Base-by-base conservation (phyloP, 345 rosid genomes). In the Citrus glauca region DNA sequence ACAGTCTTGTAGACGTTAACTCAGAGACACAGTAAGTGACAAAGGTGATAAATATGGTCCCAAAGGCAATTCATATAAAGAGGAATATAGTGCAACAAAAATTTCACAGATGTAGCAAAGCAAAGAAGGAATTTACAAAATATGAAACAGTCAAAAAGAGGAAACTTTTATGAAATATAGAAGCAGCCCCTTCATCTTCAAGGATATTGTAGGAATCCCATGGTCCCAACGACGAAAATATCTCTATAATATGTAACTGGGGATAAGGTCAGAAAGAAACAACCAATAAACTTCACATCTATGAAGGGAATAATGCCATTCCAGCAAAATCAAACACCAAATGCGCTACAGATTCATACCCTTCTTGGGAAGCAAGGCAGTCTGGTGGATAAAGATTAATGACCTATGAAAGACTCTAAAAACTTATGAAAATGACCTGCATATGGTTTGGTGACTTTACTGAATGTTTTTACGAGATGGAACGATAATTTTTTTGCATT, bases 211-310 rank as follows among this genome's bases (percentile, higher is more conserved):
- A n/a, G 16, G 27, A 37, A 9, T 6, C 17, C 45, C 10, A 57
- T 57, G 75, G 75, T 72, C 53, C 75, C 66, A 72, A 9, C 5
- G 25, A 30, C 32, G 27, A 30, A 13, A 30, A 9, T 28, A 19
- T 53, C 16, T 24, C 16, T 13, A 0, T 10, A 35, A 35, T 57
- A n/a, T 35, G 48, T 56, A 9, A 25, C 3, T 4, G 53, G 19
- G 62, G 71, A 48, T 53, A 75, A 75, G 53, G 66, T 75, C 64
- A 25, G 63, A 40, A 57, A n/a, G 22, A 42, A 75, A 75, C 62
- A 65, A 33, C 70, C 63, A 66, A 75, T 62, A 75, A 75, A 32
- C 66, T 65, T 22, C 78, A 30, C 24, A 0, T 20, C 10, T 22
- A 8, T 16, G 14, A 17, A 9, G 68, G 19, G 60, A 48, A 60